Percentiles rank a stretch among this genome's conserved stretches.
Evolutionary conservation across 768 basidiomycete species (phyloP).

Genomic region (Coprinopsis marcescibilis): DNA sequence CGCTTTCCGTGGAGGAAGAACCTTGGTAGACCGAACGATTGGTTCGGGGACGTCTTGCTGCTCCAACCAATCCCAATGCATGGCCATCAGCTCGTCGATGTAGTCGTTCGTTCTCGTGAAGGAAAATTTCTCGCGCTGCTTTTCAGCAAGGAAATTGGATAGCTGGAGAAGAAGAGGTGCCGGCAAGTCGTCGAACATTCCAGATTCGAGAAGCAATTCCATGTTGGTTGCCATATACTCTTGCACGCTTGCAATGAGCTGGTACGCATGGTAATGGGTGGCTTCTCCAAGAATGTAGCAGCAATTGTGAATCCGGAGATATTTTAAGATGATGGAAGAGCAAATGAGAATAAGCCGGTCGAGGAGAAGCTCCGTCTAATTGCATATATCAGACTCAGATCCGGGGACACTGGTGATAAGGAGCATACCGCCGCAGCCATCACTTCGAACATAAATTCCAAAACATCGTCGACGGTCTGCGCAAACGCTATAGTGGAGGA

Average conservation of each 20-base stretch:
- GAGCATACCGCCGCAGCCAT: conserved; percentile 73
- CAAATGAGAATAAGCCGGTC: conserved; percentile 81
- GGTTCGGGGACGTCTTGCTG: conserved; percentile 61
- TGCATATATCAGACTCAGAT: not conserved
- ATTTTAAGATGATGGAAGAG: conserved; percentile 64
- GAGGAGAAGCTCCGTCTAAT: conserved; percentile 82
- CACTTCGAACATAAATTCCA: conserved; percentile 85
- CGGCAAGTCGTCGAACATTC: conserved; percentile 74
- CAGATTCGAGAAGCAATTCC: conserved; percentile 80
- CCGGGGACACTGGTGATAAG: not conserved
- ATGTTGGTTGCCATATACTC: conserved; percentile 78
- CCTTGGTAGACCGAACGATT: conserved; percentile 30
- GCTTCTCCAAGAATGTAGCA: conserved; percentile 80
- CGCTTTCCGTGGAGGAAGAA: conserved; percentile 7
- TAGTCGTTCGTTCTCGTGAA: conserved; percentile 54
- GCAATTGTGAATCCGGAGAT: conserved; percentile 69
- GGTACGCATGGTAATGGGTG: conserved; percentile 63
- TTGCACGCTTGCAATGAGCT: conserved; percentile 66
- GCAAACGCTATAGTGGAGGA: conserved; percentile 46
- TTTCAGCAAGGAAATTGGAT: conserved; percentile 43
- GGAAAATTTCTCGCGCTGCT: conserved; percentile 64
- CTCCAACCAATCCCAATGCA: conserved; percentile 66
- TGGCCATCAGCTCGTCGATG: conserved; percentile 48
- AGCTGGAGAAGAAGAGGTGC: conserved; percentile 62
- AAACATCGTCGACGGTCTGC: conserved; percentile 60